Percentiles rank a stretch among this genome's conserved stretches.
Evolutionary conservation across 768 basidiomycete genomes (phyloP).

Genomic region (Vishniacozyma victoriae): DNA sequence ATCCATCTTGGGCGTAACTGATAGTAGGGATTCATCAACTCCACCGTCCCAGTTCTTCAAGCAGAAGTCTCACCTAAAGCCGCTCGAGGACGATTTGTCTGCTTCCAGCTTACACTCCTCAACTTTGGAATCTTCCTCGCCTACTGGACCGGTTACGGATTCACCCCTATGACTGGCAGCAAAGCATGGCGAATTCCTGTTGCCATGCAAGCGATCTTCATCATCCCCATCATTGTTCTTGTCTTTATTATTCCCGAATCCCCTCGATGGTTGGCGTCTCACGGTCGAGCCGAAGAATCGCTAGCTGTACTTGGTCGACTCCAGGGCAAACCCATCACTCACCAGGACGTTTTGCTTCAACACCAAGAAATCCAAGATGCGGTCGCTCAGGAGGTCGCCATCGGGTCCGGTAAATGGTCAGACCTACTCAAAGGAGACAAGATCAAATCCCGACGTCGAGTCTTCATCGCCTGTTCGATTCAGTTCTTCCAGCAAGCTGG

Average conservation of each 20-base stretch:
- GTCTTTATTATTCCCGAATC: conserved; percentile 31
- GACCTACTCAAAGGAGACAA: conserved; percentile 26
- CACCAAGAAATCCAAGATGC: conserved; percentile 16
- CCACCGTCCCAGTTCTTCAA: conserved; percentile 30
- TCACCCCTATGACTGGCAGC: conserved; percentile 15
- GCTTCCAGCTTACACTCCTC: conserved; percentile 19
- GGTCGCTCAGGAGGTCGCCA: conserved; percentile 14
- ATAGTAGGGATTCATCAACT: conserved; percentile 30
- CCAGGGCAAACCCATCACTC: conserved; percentile 6
- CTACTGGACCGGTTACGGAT: conserved; percentile 36
- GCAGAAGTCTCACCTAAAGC: conserved; percentile 28
- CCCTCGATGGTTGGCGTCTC: conserved; percentile 24
- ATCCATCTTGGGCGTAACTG: neutral
- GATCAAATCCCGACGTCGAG: conserved; percentile 24
- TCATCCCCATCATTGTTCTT: conserved; percentile 23
- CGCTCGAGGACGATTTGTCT: conserved; percentile 25
- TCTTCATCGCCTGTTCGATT: conserved; percentile 33
- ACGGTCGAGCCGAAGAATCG: conserved; percentile 11
- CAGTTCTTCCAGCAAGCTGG: conserved; percentile 38
- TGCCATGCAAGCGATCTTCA: conserved; percentile 29
- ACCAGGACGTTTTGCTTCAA: conserved; percentile 14
- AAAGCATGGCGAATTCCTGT: conserved; percentile 31
- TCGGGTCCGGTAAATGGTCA: conserved; percentile 25
- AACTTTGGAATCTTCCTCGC: conserved; percentile 24
- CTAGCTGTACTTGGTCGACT: conserved; percentile 18